These are phyloP conservation scores for Peronospora belbahrii DNA, from an alignment of 352 stramenopile species.

Conservation along the genomic window DNA sequence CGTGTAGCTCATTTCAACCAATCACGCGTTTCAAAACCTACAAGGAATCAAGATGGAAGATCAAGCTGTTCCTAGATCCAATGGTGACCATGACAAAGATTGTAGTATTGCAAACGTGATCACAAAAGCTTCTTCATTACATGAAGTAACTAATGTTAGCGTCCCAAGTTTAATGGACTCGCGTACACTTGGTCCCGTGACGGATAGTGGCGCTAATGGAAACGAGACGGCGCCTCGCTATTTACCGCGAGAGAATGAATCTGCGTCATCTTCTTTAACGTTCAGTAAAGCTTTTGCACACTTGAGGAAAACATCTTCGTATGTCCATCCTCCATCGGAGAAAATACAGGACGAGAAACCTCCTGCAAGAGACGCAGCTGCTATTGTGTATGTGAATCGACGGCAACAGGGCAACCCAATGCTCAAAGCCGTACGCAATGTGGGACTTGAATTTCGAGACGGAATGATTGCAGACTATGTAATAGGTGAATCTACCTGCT, in stretches of 20 bases:
- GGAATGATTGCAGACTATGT: slow-evolving; percentile 93
- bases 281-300: slow-evolving; percentile 56
- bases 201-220: slow-evolving; percentile 1
- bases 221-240: slow-evolving; percentile 26
- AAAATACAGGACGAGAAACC: slow-evolving; percentile 2
- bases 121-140: not conserved
- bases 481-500: slow-evolving; percentile 71
- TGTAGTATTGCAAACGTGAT: not conserved
- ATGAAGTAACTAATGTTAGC: slow-evolving; percentile 1
- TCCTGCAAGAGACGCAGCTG: slow-evolving; percentile 34
- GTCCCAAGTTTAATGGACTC: slow-evolving; percentile 43
- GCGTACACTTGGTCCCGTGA: slow-evolving; percentile 18
- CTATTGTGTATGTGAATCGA: slow-evolving; percentile 63
- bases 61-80: not conserved
- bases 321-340: slow-evolving; percentile 23
- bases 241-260: slow-evolving; percentile 22
- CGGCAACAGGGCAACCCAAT: slow-evolving; percentile 92
- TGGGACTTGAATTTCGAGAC: slow-evolving; percentile 86
- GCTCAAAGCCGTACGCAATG: slow-evolving; percentile 89
- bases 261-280: slow-evolving; percentile 15
- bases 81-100: not conserved
- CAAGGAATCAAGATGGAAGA: slow-evolving; percentile 8
- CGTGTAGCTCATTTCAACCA: slow-evolving; percentile 5
- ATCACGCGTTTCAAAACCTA: not conserved
- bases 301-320: slow-evolving; percentile 51